Evolutionary conservation across 441 rosid genomes (phyloP).

Genomic region (Adansonia grandidieri): DNA sequence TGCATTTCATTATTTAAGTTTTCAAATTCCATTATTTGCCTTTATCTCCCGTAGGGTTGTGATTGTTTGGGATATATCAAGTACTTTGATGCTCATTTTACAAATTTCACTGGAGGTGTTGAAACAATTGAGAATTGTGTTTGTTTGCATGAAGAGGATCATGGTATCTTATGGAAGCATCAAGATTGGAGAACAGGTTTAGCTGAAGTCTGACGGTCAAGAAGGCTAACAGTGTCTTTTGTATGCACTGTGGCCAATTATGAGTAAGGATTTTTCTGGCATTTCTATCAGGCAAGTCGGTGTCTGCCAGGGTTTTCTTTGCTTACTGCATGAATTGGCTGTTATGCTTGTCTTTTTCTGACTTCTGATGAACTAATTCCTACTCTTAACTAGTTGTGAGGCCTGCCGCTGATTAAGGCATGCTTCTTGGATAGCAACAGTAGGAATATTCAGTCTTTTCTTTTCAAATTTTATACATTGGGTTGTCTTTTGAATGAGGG

Average conservation of each 20-base stretch:
- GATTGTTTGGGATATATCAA: conserved; percentile 57
- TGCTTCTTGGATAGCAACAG: background rate
- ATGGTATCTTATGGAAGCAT: conserved; percentile 62
- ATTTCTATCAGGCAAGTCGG: conserved; percentile 53
- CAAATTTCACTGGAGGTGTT: conserved; percentile 55
- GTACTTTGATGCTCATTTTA: conserved; percentile 56
- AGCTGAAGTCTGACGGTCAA: conserved; percentile 55
- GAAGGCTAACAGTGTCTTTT: conserved; percentile 51
- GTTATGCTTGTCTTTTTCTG: background rate
- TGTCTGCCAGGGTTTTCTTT: conserved; percentile 21
- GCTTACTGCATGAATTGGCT: conserved; percentile 10
- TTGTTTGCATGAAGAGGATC: conserved; percentile 59
- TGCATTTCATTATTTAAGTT: background rate
- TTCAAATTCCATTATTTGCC: background rate
- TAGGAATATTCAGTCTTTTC: conserved; percentile 4
- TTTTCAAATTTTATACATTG: background rate
- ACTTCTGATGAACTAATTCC: background rate
- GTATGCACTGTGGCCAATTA: conserved; percentile 59
- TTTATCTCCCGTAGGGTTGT: conserved; percentile 44
- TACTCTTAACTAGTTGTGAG: conserved; percentile 24
- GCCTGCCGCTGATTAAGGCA: background rate
- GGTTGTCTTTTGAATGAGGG: background rate
- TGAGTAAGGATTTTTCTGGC: conserved; percentile 60
- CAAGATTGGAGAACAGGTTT: conserved; percentile 66
- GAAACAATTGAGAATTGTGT: conserved; percentile 58